Evolutionary conservation across 768 basidiomycete species (phyloP), one percentile per base, ranked within the genome.

Genomic region (Hygrophoropsis aurantiaca): DNA sequence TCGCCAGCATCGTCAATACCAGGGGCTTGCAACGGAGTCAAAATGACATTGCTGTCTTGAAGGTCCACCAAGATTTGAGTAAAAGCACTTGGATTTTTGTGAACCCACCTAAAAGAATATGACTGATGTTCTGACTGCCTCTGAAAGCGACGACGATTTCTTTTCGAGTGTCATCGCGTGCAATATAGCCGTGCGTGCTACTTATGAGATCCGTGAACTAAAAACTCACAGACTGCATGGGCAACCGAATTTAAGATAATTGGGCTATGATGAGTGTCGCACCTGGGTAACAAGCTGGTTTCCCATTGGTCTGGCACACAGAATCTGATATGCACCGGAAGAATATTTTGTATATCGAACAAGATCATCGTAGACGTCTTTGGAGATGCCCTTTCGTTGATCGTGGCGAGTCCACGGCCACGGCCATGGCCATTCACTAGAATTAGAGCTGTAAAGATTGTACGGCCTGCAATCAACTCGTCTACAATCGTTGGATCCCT

Each of bases 221-320:
- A 13, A 45, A 30, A 26, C 11, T 16, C n/a, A 19, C 3, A 20
- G 46, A 10, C 23, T 5, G 27, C 36, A 21, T 53, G 19, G 57
- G 48, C 10, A 35, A 26, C 16, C 18, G 11, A 23, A 19, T n/a
- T 8, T 11, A 38, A 36, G n/a, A n/a, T n/a, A n/a, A n/a, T 18
- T n/a, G 32, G 40, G 21, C 4, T 13, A 38, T 24, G 20, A 41
- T 11, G 11, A 18, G n/a, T 37, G 19, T 58, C 71, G 44, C 27
- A 78, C 78, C 58, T 66, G 54, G n/a, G 50, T 33, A 23, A 80
- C 50, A 32, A 79, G 67, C 6, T 51, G 64, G 30, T 70, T 76
- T 3, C 79, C 78, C 49, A 78, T 58, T n/a, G 79, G 79, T 9
- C 62, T 60, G 4, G 72, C 74, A 46, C 78, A 79, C 6, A 75